These are phyloP conservation scores for Wickerhamiella occidentalis DNA, from an alignment of 805 yeast species.

Conservation along the genomic window DNA sequence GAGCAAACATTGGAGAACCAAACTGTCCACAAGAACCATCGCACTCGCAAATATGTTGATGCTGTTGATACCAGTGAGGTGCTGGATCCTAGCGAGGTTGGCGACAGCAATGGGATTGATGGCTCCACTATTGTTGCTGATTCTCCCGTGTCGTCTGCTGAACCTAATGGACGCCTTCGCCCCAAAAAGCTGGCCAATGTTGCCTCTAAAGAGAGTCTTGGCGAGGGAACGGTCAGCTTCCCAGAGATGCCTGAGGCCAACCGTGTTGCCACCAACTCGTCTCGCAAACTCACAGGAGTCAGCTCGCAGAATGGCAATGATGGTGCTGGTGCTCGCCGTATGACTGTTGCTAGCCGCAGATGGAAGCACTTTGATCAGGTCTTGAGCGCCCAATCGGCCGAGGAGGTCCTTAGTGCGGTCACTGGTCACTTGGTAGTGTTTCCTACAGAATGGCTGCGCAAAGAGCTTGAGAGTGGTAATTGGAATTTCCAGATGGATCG, in stretches of 20 bases:
- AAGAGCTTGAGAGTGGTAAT: conserved; percentile 74
- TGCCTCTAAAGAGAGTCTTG: not conserved
- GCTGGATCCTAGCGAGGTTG: too few species aligned
- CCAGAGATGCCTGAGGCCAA: not conserved
- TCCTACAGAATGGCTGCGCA: conserved; percentile 81
- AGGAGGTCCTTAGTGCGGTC: conserved; percentile 52
- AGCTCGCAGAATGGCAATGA: not conserved
- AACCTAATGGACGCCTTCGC: not conserved
- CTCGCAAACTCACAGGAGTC: not conserved
- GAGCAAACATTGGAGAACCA: not conserved
- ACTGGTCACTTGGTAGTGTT: conserved; percentile 85
- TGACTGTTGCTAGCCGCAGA: conserved; percentile 16
- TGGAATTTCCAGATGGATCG: conserved; percentile 94
- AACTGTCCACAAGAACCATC: not conserved
- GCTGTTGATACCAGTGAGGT: not conserved
- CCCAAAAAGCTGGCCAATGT: not conserved
- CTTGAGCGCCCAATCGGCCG: conserved; percentile 66
- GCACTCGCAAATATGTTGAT: conserved; percentile 5
- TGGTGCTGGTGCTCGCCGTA: not conserved
- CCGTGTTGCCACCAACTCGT: not conserved
- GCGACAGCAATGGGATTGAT: not conserved
- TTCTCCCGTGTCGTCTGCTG: not conserved
- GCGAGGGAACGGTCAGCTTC: not conserved
- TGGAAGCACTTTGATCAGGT: conserved; percentile 34
- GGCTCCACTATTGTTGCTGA: not conserved